Evolutionary conservation across 2,329 filamentous ascomycete species (phyloP).

Genomic region (Dactylellina parvicollis): DNA sequence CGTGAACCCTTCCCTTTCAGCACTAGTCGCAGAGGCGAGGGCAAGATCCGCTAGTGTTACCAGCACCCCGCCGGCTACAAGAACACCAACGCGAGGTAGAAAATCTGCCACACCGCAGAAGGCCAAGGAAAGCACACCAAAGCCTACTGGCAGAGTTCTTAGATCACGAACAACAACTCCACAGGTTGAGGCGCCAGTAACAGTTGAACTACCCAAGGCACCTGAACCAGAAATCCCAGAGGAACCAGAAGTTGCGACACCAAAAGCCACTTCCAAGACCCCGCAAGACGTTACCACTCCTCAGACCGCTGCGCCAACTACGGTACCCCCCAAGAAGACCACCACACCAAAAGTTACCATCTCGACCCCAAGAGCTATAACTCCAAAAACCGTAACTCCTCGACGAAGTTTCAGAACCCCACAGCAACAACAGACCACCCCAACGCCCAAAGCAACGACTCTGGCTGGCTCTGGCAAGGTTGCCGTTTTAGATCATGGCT

Average conservation of each 20-base stretch:
- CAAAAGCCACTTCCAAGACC: conserved; percentile 21
- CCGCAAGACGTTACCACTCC: conserved; percentile 28
- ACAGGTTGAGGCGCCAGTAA: conserved; percentile 11
- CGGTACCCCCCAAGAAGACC: neutral
- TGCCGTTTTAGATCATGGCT: conserved; percentile 47
- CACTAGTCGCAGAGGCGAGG: conserved; percentile 43
- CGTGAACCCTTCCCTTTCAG: conserved; percentile 43
- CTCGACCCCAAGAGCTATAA: conserved; percentile 42
- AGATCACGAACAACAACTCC: conserved; percentile 38
- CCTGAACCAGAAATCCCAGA: conserved; percentile 2
- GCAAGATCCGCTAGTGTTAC: conserved; percentile 43
- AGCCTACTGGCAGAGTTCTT: conserved; percentile 27
- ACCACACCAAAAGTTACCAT: conserved; percentile 33
- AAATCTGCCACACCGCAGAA: conserved; percentile 39
- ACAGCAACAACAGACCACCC: conserved; percentile 56
- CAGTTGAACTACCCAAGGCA: neutral
- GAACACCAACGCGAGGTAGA: conserved; percentile 21
- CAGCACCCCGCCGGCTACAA: conserved; percentile 28
- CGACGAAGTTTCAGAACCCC: conserved; percentile 61
- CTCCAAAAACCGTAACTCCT: conserved; percentile 61
- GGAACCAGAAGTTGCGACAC: conserved; percentile 32
- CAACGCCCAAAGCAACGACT: conserved; percentile 43
- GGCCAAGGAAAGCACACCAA: conserved; percentile 34
- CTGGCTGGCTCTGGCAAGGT: conserved; percentile 50
- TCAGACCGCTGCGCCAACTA: conserved; percentile 8